Conservation (phyloP, 1,139 yeast genomes). For the Geotrichum citri-aurantii region DNA sequence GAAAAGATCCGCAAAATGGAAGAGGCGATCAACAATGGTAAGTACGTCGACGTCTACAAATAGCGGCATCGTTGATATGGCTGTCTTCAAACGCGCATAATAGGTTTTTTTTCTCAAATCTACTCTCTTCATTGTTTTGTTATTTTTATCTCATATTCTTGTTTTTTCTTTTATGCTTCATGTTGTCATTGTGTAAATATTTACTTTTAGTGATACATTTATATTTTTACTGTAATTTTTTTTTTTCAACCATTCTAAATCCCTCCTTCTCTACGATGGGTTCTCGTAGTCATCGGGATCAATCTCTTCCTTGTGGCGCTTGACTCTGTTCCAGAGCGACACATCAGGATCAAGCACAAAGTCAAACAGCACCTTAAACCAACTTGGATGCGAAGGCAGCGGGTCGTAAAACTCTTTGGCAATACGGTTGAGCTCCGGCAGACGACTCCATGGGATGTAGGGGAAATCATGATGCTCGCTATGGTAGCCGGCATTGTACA, state of each 20-base stretch:
- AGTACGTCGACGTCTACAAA: slow-evolving; percentile 16
- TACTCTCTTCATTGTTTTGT: neutral
- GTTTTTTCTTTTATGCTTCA: neutral
- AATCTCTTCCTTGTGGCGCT: slow-evolving; percentile 39
- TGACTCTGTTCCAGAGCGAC: slow-evolving; percentile 73
- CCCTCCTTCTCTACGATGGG: slow-evolving; percentile 1
- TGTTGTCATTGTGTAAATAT: neutral
- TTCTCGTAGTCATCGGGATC: slow-evolving; percentile 21
- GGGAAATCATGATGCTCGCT: slow-evolving; percentile 97
- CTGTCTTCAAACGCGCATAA: neutral
- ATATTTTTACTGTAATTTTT: neutral
- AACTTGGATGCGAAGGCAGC: slow-evolving; percentile 68
- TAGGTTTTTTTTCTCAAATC: neutral
- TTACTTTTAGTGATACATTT: neutral
- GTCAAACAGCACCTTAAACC: slow-evolving; percentile 72
- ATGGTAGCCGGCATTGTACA: slow-evolving; percentile 93
- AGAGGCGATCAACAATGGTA: slow-evolving; percentile 30
- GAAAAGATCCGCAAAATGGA: slow-evolving; percentile 24
- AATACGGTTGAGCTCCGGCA: slow-evolving; percentile 57
- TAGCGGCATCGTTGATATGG: neutral
- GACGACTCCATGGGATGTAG: slow-evolving; percentile 80
- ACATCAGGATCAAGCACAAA: slow-evolving; percentile 66
- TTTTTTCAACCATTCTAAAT: neutral
- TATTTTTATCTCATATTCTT: neutral
- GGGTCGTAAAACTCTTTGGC: slow-evolving; percentile 82